phyloP scores from a whole-genome alignment of 345 rosid genomes.

The Camelina neglecta region DNA sequence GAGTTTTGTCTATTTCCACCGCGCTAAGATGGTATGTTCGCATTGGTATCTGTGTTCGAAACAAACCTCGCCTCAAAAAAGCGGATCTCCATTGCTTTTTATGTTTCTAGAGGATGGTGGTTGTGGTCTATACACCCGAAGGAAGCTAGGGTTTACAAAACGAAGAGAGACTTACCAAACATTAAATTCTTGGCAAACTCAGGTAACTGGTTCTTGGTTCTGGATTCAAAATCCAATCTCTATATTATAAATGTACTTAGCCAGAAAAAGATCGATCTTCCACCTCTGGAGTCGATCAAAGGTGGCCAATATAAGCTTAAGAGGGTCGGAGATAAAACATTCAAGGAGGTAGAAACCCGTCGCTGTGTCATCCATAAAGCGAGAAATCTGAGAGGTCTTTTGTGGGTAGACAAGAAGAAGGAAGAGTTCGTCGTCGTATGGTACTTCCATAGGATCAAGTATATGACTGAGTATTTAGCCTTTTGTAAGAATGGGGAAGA shows the following conservation, averaged over 20 bases:
- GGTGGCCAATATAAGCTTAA: neutral
- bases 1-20: neutral
- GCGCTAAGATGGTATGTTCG: slow-evolving; percentile 2
- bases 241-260: slow-evolving; percentile 7
- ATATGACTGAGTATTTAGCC: neutral
- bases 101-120: neutral
- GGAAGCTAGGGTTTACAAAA: neutral
- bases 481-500: slow-evolving; percentile 19
- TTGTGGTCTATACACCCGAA: slow-evolving; percentile 12
- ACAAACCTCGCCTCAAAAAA: neutral
- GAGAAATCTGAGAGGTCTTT: neutral
- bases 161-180: neutral
- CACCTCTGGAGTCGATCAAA: neutral
- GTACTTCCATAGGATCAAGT: neutral
- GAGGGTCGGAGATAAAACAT: neutral
- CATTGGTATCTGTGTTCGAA: slow-evolving; percentile 5
- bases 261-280: neutral
- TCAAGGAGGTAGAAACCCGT: neutral
- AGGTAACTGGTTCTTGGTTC: too few relatives aligned
- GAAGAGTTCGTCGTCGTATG: neutral
- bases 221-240: slow-evolving; percentile 14
- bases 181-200: slow-evolving; percentile 2
- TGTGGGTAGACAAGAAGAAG: slow-evolving; percentile 6
- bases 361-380: too few relatives aligned
- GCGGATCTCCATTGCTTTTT: neutral